Conservation (phyloP, 2,329 filamentous ascomycete genomes). For the Ascochyta pisi region DNA sequence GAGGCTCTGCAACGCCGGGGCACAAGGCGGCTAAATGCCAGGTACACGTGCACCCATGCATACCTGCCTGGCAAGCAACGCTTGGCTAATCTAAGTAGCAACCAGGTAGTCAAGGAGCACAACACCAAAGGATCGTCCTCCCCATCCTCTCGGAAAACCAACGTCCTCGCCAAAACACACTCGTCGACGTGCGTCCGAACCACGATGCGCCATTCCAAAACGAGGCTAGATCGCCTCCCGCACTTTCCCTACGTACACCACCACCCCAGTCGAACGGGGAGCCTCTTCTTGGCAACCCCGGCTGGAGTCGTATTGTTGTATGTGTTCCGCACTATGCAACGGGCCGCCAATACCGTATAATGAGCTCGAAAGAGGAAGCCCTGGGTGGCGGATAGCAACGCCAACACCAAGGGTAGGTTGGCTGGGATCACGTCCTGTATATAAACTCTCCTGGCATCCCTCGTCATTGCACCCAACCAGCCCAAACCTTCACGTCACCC, state of each 20-base stretch:
- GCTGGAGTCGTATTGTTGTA: neutral
- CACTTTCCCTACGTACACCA: neutral
- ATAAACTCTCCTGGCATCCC: neutral
- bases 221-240: no score
- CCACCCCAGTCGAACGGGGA: neutral
- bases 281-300: slow-evolving; percentile 6
- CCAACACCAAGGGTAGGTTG: slow-evolving; percentile 2
- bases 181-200: neutral
- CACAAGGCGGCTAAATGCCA: slow-evolving; percentile 14
- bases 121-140: neutral
- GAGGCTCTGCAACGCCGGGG: slow-evolving; percentile 8
- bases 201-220: neutral
- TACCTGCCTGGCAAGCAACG: neutral
- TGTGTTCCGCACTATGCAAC: slow-evolving; percentile 8
- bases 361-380: slow-evolving; percentile 5
- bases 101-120: neutral
- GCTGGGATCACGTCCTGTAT: neutral
- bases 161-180: neutral
- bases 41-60: neutral
- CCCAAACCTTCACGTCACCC: slow-evolving; percentile 4
- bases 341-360: slow-evolving; percentile 15
- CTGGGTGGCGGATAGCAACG: neutral
- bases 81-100: slow-evolving; percentile 12
- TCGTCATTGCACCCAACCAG: neutral
- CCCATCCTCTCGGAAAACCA: neutral